Conservation (phyloP, 495 filamentous ascomycete species). For the Penicillium tannophilum region DNA sequence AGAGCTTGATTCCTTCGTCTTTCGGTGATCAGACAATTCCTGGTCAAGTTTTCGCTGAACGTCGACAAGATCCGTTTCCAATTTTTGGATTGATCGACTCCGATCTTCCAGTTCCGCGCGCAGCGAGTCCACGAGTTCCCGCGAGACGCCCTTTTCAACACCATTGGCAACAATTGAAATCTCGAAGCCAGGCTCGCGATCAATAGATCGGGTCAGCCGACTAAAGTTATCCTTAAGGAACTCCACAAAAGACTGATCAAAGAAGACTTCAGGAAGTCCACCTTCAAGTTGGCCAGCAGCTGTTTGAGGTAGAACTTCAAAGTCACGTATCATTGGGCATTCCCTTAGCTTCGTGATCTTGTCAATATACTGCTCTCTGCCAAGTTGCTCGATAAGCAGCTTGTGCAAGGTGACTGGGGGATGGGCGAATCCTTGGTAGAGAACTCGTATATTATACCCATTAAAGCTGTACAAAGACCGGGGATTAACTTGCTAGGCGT, state of each 20-base stretch:
- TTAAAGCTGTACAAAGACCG: constrained; percentile 78
- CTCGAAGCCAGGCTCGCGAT: constrained; percentile 87
- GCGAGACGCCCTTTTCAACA: constrained; percentile 78
- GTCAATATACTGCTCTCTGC: constrained; percentile 87
- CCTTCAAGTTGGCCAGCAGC: constrained; percentile 55
- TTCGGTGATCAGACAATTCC: constrained; percentile 73
- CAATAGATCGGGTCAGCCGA: constrained; percentile 80
- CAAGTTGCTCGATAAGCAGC: constrained; percentile 76
- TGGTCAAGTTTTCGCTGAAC: constrained; percentile 72
- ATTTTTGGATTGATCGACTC: constrained; percentile 64
- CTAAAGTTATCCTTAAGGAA: constrained; percentile 96
- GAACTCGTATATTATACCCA: constrained; percentile 94
- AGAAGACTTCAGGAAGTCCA: constrained; percentile 78
- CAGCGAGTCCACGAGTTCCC: constrained; percentile 81
- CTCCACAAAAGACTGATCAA: constrained; percentile 85
- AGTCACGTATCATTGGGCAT: constrained; percentile 84
- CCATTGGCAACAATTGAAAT: constrained; percentile 77
- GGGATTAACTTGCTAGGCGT: constrained; percentile 65
- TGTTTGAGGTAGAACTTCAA: constrained; percentile 80
- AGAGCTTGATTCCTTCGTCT: constrained; percentile 65
- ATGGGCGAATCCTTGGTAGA: constrained; percentile 96
- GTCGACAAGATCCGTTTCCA: constrained; percentile 66
- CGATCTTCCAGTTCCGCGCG: constrained; percentile 76
- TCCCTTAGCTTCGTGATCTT: constrained; percentile 76
- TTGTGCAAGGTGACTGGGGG: constrained; percentile 76